phyloP scores from a whole-genome alignment of 2,329 filamentous ascomycete species.

The Arachnomyces sp. region DNA sequence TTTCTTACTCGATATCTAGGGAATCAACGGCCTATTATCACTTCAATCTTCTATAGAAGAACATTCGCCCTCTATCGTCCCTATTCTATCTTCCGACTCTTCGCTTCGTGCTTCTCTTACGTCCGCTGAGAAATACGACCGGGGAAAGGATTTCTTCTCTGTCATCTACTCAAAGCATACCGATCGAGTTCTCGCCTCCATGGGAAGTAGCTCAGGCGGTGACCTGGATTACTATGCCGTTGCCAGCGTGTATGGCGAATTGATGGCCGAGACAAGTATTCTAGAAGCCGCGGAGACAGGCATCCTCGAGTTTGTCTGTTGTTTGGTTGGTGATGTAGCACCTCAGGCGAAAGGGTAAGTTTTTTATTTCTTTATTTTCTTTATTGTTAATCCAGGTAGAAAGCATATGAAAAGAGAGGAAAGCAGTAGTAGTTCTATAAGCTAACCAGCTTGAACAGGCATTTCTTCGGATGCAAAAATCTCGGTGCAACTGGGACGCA shows the following conservation, averaged over 20 bases:
- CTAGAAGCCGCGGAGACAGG: conserved; percentile 19
- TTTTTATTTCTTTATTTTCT: no score
- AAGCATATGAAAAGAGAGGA: no score
- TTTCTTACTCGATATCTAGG: conserved; percentile 10
- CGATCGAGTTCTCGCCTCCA: conserved; percentile 16
- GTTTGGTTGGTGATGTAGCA: conserved; percentile 20
- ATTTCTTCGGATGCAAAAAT: conserved; percentile 22
- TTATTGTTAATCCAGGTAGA: no score
- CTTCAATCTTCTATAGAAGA: conserved; percentile 16
- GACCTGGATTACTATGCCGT: conserved; percentile 22
- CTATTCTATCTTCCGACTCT: conserved; percentile 10
- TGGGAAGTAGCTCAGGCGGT: conserved; percentile 19
- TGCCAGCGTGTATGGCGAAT: conserved; percentile 21
- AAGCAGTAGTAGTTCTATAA: not conserved
- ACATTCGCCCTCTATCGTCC: conserved; percentile 11
- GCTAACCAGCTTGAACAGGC: conserved; percentile 9
- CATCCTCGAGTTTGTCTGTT: conserved; percentile 23
- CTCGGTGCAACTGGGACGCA: conserved; percentile 15
- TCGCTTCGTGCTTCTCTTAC: conserved; percentile 14
- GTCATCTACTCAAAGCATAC: conserved; percentile 22
- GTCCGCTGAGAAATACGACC: conserved; percentile 13
- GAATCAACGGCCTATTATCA: conserved; percentile 19
- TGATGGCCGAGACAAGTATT: conserved; percentile 19
- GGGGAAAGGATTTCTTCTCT: conserved; percentile 20
- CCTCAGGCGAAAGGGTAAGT: conserved; percentile 23